Evolutionary conservation across 2,329 filamentous ascomycete species (phyloP).

Genomic region (Camillea tinctor): DNA sequence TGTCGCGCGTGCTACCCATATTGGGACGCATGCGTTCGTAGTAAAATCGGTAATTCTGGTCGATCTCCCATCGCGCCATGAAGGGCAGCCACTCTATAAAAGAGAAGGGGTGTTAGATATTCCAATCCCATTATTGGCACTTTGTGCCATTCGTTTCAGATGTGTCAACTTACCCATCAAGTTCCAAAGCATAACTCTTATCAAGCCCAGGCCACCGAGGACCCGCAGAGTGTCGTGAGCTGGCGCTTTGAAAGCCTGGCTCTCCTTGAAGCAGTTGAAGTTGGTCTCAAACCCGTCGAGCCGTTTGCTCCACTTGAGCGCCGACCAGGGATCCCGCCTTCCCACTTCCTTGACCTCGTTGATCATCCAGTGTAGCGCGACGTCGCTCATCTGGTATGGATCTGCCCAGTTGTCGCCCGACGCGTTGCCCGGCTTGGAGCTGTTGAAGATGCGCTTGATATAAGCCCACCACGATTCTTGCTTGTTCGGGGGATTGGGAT

Average conservation of each 20-base stretch:
- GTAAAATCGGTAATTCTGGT: conserved; percentile 32
- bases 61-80: conserved; percentile 42
- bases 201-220: conserved; percentile 37
- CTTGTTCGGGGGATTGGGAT: conserved; percentile 6
- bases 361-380: conserved; percentile 54
- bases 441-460: conserved; percentile 37
- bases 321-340: conserved; percentile 27
- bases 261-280: conserved; percentile 30
- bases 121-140: conserved; percentile 3
- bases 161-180: conserved; percentile 39
- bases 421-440: conserved; percentile 32
- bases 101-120: not conserved
- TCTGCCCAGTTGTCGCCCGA: conserved; percentile 33
- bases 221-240: conserved; percentile 41
- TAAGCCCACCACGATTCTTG: conserved; percentile 34
- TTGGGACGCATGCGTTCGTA: conserved; percentile 40
- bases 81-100: conserved; percentile 37
- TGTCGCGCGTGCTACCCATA: conserved; percentile 36
- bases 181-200: conserved; percentile 42
- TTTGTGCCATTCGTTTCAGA: not conserved
- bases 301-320: conserved; percentile 36
- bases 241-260: conserved; percentile 31
- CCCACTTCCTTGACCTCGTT: conserved; percentile 44
- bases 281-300: conserved; percentile 33
- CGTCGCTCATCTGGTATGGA: conserved; percentile 46